Evolutionary conservation across 768 basidiomycete species (phyloP).

Genomic region (Kondoa subrosea): DNA sequence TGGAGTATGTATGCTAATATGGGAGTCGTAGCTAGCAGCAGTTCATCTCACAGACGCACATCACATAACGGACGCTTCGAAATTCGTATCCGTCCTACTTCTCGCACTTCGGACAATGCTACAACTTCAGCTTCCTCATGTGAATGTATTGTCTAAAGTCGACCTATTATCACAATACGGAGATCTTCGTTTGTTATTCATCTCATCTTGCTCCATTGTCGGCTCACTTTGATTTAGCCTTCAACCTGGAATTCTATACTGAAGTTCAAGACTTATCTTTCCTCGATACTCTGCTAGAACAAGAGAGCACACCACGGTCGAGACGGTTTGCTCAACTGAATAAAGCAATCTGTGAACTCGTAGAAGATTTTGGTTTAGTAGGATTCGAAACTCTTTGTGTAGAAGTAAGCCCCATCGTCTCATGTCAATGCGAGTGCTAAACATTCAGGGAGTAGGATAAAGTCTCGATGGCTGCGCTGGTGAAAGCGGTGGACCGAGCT

Average conservation of each 20-base stretch:
- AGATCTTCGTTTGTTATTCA: conserved; percentile 51
- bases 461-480: conserved; percentile 77
- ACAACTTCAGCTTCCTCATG: conserved; percentile 92
- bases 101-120: conserved; percentile 90
- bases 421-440: conserved; percentile 1
- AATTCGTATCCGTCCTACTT: conserved; percentile 81
- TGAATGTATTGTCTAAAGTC: conserved; percentile 91
- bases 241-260: conserved; percentile 94
- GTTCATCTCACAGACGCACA: conserved; percentile 94
- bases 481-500: conserved; percentile 67
- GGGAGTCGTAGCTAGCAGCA: conserved; percentile 54
- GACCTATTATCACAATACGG: conserved; percentile 82
- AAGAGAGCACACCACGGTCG: conserved; percentile 42
- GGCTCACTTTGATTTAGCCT: conserved; percentile 43
- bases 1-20: background rate
- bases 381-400: conserved; percentile 94
- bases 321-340: conserved; percentile 52
- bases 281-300: conserved; percentile 54
- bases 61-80: conserved; percentile 87
- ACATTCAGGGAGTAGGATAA: conserved; percentile 49
- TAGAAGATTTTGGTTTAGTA: conserved; percentile 82
- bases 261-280: conserved; percentile 91
- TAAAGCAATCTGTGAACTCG: conserved; percentile 73
- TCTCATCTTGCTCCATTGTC: conserved; percentile 1
- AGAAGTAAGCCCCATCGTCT: conserved; percentile 51